Evolutionary conservation across 139 green algal genomes (phyloP), one percentile per base, ranked within the genome.

Genomic region (Nannochloris sp.): DNA sequence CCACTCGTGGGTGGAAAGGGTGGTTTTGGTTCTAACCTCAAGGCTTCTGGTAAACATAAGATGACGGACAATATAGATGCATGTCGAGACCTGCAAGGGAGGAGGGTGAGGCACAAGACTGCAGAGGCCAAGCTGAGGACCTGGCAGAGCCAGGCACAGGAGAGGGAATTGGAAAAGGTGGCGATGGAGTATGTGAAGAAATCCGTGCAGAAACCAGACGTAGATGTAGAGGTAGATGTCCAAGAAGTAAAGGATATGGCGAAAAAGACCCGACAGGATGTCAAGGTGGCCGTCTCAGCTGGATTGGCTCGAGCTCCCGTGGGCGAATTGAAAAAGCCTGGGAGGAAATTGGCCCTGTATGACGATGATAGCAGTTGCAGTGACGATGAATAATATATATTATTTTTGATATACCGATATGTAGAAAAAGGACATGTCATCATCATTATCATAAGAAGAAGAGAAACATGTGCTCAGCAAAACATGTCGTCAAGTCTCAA

Each of bases 1-100:
- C 86, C 89, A 24, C 83, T 99, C 67, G 82, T 87, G 48, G 89
- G 89, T 57, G 90, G 90, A 70, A 99, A 98, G 75, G 92, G 92
- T 9, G 92, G 92, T 37, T 98, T 98, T 74, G 92, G 92, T 0
- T 86, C 91, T 2, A 70, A 95, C 70, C 80, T 98, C 60, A 80
- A 92, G n/a, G 87, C 81, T 14, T 83, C 88, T n/a, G 90, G 86
- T 18, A 77, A 86, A 14, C 85, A 82, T 3, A 87, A 89, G 57
- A 70, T 89, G 16, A 93, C 85, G 7, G 85, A 81, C 63, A 97
- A 97, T 73, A 90, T 90, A 58, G 88, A 97, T 64, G 90, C 90
- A 6, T 93, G 83, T 66, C 74, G 92, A 3, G 92, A 98, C 74
- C 76, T 97, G n/a, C 81, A 68, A 14, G 92, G 91, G 12, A 73